A percentile compares a stretch with the other conserved stretches of the same genome.
These are phyloP conservation scores for Naganishia onofrii DNA, from an alignment of 768 basidiomycete genomes.

Conservation along the genomic window DNA sequence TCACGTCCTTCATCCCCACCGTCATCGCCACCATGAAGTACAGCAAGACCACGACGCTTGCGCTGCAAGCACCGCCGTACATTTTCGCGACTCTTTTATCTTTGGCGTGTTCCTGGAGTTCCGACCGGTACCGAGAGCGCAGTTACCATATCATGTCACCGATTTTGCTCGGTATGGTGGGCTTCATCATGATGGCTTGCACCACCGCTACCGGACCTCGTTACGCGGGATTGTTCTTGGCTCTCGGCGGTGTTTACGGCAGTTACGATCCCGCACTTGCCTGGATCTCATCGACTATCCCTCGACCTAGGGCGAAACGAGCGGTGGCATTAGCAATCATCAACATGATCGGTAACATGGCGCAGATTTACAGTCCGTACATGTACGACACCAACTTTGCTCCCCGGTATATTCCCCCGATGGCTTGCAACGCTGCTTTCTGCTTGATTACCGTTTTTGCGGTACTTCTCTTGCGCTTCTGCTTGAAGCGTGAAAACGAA, in stretches of 20 bases:
- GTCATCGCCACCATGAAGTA: conserved; percentile 42
- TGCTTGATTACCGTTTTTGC: conserved; percentile 35
- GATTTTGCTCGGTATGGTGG: conserved; percentile 37
- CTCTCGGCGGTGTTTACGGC: conserved; percentile 42
- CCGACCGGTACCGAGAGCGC: conserved; percentile 37
- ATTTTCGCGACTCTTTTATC: conserved; percentile 38
- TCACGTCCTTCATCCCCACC: conserved; percentile 41
- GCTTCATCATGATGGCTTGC: conserved; percentile 36
- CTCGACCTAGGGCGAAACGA: conserved; percentile 42
- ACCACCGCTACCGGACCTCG: conserved; percentile 37
- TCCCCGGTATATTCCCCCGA: conserved; percentile 36
- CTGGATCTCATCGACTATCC: conserved; percentile 40
- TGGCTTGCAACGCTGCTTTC: background rate
- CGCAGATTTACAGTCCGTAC: conserved; percentile 44
- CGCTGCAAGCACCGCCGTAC: conserved; percentile 45
- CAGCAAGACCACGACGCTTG: conserved; percentile 30
- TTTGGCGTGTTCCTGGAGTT: conserved; percentile 35
- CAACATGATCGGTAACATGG: conserved; percentile 42
- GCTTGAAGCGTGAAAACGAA: conserved; percentile 36
- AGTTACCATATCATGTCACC: conserved; percentile 38
- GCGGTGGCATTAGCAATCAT: conserved; percentile 40
- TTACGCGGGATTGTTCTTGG: conserved; percentile 42
- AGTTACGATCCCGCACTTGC: conserved; percentile 40
- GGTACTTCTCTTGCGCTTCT: conserved; percentile 35
- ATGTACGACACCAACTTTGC: conserved; percentile 37